Conservation (phyloP, 2,329 filamentous ascomycete genomes). For the Setomelanomma holmii region DNA sequence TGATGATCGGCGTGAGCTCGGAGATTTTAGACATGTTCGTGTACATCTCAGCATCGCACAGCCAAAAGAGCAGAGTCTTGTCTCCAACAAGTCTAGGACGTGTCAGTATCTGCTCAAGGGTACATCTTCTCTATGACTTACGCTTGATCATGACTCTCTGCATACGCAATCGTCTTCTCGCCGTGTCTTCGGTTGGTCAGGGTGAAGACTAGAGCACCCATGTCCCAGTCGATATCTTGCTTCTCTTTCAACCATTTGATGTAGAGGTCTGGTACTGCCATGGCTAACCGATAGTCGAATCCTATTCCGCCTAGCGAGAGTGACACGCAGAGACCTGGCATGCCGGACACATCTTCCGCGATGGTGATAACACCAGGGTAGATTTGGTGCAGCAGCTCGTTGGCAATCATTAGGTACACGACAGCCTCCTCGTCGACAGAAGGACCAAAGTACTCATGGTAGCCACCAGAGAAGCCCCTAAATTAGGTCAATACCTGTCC, state of each 20-base stretch:
- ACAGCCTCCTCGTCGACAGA: slow-evolving; percentile 92
- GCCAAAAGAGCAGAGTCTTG: slow-evolving; percentile 97
- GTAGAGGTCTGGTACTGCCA: slow-evolving; percentile 98
- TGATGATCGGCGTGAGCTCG: slow-evolving; percentile 85
- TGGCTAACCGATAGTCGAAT: slow-evolving; percentile 96
- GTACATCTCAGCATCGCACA: slow-evolving; percentile 96
- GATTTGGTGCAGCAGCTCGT: slow-evolving; percentile 90
- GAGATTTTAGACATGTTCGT: slow-evolving; percentile 92
- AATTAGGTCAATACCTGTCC: slow-evolving; percentile 30
- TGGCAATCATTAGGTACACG: slow-evolving; percentile 94
- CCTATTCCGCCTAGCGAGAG: slow-evolving; percentile 88
- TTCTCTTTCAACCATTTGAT: slow-evolving; percentile 98
- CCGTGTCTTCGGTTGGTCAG: slow-evolving; percentile 92
- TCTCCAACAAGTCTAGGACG: slow-evolving; percentile 83
- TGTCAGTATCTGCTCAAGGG: slow-evolving; percentile 19
- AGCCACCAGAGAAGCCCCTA: slow-evolving; percentile 94
- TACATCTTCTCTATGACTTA: slow-evolving; percentile 58
- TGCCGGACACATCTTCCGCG: slow-evolving; percentile 96
- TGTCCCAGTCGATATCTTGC: slow-evolving; percentile 89
- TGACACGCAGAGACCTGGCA: slow-evolving; percentile 93
- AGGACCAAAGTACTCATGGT: slow-evolving; percentile 95
- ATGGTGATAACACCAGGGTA: slow-evolving; percentile 90
- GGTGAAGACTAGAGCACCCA: slow-evolving; percentile 83
- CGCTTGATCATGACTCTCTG: slow-evolving; percentile 97
- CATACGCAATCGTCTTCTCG: slow-evolving; percentile 98